Evolutionary conservation across 305 asterid genomes (phyloP).

Genomic region (Coffea humblotiana): DNA sequence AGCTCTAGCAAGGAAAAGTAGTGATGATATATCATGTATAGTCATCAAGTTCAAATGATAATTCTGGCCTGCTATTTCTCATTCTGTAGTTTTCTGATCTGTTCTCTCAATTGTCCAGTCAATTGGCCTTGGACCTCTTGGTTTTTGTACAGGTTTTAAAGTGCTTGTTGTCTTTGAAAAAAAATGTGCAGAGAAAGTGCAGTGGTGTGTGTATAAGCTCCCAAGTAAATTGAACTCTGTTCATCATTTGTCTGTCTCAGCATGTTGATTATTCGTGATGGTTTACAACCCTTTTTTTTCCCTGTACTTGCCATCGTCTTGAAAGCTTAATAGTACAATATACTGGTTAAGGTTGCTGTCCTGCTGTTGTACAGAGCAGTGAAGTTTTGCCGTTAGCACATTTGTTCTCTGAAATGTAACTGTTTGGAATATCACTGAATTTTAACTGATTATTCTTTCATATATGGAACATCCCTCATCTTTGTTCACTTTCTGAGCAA

Average conservation of each 20-base stretch:
- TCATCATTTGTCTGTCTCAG: not conserved
- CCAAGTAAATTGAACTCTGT: not conserved
- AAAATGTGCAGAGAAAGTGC: no score
- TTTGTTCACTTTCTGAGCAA: not conserved
- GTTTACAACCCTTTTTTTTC: no score
- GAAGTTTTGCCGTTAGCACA: not conserved
- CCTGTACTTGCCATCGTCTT: not conserved
- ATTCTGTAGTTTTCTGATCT: not conserved
- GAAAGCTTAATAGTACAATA: not conserved
- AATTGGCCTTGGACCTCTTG: not conserved
- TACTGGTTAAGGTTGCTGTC: not conserved
- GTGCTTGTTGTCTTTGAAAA: not conserved
- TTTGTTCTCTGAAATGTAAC: not conserved
- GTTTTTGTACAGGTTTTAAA: not conserved
- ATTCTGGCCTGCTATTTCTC: not conserved
- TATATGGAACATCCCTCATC: not conserved
- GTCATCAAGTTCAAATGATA: conserved; percentile 59
- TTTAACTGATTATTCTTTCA: not conserved
- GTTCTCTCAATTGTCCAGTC: not conserved
- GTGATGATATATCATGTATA: conserved; percentile 74
- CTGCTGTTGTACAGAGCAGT: not conserved
- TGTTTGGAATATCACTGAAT: no score
- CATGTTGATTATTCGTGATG: no score
- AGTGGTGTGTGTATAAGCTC: not conserved
- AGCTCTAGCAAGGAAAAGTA: conserved; percentile 69